Base-by-base conservation (phyloP, 306 rosid species). In the Quercus glauca region DNA sequence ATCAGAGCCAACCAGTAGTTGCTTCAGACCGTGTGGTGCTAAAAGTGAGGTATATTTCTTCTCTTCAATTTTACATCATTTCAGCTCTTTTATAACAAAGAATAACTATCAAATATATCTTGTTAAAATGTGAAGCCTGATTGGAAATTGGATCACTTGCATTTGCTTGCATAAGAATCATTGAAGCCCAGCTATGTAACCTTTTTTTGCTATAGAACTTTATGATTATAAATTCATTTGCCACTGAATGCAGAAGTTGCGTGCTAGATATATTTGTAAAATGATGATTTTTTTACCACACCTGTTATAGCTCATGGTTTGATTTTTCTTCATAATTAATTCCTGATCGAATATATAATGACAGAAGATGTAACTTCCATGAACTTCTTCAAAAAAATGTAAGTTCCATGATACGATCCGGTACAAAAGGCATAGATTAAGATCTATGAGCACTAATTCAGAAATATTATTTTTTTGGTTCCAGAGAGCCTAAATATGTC, bases 41-140 rank as follows among this genome's bases (percentile, higher is more conserved):
- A 86, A 86, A 85, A 88, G 96, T 63, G 83, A 90, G 99, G 99
- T 95, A 81, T 18, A 74, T 52, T 73, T 77, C 20, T 31, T 49
- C 59, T 74, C 60, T 76, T 79, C 19, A 59, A 23, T 60, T 29
- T 64, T 83, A 5, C 57, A 59, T 71, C 61, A 4, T 81, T 72
- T 73, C 58, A n/a, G 51, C 72, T 73, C 74, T 26, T 41, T 74
- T 76, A 8, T 63, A 72, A 13, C 63, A 43, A 33, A 63, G n/a
- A 37, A 55, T 72, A 49, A 31, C 21, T 5, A 64, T 25, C 33
- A 43, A 21, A 23, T 60, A 21, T 61, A 51, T 61, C 28, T 19
- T 45, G 57, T 12, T 18, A 29, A 67, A 41, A 15, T 20, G 26
- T 21, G 11, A 67, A 60, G 29, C 26, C 35, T 64, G 35, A 7